phyloP scores from a whole-genome alignment of 257 asterid genomes.

The Orobanche coerulescens region DNA sequence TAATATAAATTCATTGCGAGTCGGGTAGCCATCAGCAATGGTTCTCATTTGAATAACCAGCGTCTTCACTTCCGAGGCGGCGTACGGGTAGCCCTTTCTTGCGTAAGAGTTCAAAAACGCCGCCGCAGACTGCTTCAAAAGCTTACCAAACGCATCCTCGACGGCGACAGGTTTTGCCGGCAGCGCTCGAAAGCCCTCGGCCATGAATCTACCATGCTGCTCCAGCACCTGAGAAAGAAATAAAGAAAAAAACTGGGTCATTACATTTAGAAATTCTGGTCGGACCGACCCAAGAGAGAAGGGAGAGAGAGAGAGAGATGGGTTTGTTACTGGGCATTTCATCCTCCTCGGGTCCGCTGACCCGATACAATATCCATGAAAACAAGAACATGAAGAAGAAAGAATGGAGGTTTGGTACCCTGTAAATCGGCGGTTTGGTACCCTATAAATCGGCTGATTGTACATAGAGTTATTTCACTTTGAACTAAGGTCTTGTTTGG shows the following conservation, averaged over 20 bases:
- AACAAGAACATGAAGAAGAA: conserved; percentile 14
- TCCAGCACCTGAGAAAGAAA: conserved; percentile 54
- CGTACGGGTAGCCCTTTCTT: conserved; percentile 58
- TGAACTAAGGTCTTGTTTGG: too few relatives aligned
- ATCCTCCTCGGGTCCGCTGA: conserved; percentile 40
- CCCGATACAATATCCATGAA: conserved; percentile 20
- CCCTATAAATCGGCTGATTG: too few relatives aligned
- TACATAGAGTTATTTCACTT: neutral
- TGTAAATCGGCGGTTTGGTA: too few relatives aligned
- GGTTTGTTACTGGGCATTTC: conserved; percentile 61
- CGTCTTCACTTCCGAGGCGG: conserved; percentile 87
- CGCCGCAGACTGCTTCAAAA: conserved; percentile 72
- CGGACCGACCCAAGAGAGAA: neutral
- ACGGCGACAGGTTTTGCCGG: conserved; percentile 47
- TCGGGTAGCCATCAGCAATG: too few relatives aligned
- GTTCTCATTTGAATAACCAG: conserved; percentile 57
- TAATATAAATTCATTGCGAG: too few relatives aligned
- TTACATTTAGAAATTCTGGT: conserved; percentile 2
- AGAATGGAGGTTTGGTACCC: conserved; percentile 4
- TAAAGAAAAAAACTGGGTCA: neutral
- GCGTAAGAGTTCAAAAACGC: conserved; percentile 80
- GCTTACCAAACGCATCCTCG: conserved; percentile 36
- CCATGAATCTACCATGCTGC: conserved; percentile 73
- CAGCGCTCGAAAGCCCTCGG: conserved; percentile 68
- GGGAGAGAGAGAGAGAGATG: neutral